A percentile compares a stretch with the other conserved stretches of the same genome.
Conservation (phyloP, 1,284 basidiomycete species). For the Amylostereum areolatum region DNA sequence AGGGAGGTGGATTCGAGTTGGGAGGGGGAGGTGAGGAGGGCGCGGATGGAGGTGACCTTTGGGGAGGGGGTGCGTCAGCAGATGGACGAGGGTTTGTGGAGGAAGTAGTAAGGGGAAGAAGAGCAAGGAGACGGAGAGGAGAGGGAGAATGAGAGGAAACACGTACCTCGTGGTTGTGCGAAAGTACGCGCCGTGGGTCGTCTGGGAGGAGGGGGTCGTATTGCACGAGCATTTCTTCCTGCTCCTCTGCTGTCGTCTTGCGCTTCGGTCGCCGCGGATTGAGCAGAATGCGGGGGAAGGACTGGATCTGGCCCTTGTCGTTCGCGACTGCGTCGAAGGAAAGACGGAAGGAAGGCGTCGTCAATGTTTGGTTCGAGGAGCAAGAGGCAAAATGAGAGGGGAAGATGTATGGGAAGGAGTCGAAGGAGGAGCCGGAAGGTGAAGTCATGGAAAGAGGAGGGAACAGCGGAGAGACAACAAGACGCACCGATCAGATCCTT, state of each 20-base stretch:
- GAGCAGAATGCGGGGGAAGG: conserved; percentile 70
- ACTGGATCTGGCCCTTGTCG: conserved; percentile 66
- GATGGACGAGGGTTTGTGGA: no score
- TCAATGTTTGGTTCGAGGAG: no score
- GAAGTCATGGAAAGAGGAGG: background rate
- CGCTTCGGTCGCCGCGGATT: conserved; percentile 81
- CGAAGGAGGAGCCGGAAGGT: no score
- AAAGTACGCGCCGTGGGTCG: conserved; percentile 72
- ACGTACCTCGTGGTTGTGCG: conserved; percentile 70
- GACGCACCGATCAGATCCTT: conserved; percentile 80
- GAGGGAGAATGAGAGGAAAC: background rate
- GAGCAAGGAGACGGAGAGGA: conserved; percentile 3
- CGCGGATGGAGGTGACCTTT: conserved; percentile 62
- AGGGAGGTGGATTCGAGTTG: conserved; percentile 89
- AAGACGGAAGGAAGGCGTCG: no score
- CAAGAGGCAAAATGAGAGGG: no score
- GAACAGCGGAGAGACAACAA: background rate
- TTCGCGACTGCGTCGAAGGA: conserved; percentile 88
- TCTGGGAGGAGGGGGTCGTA: conserved; percentile 79
- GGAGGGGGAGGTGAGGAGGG: conserved; percentile 73
- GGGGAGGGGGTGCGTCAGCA: no score
- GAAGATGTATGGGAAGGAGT: no score
- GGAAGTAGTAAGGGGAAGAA: background rate
- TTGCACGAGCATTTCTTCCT: conserved; percentile 81
- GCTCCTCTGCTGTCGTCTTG: conserved; percentile 74